phyloP scores from a whole-genome alignment of 164 flowering plant genomes.

The Stephania yunnanensis region DNA sequence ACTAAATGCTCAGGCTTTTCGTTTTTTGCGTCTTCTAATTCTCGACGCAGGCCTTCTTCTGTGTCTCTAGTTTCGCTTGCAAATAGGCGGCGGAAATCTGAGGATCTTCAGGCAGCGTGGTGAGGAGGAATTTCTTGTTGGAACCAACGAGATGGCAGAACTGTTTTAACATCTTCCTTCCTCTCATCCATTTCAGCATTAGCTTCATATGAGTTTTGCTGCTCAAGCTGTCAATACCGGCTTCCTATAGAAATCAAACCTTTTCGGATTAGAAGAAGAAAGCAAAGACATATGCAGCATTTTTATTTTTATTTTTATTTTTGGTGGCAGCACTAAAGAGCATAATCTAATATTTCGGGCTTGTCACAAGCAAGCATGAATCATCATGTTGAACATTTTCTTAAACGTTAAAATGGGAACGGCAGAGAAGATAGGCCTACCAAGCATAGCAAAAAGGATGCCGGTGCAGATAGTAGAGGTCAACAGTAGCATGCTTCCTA shows the following conservation, averaged over 20 bases:
- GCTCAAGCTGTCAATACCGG: conserved; percentile 52
- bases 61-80: conserved; percentile 16
- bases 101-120: conserved; percentile 61
- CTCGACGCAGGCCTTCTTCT: conserved; percentile 20
- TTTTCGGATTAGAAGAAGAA: not conserved
- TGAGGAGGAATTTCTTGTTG: conserved; percentile 55
- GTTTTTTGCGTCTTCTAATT: not conserved
- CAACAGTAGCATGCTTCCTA: no score
- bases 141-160: conserved; percentile 63
- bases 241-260: conserved; percentile 37
- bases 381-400: no score
- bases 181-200: conserved; percentile 85
- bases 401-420: no score
- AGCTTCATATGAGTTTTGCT: conserved; percentile 85
- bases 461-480: no score
- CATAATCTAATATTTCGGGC: no score
- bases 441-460: no score
- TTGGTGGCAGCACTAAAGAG: not conserved
- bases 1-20: not conserved
- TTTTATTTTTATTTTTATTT: not conserved
- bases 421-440: no score
- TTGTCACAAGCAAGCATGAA: no score
- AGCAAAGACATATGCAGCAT: not conserved
- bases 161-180: conserved; percentile 71
- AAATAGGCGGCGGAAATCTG: conserved; percentile 14